Conservation (phyloP, 1,284 basidiomycete species). For the Boletus smithii region DNA sequence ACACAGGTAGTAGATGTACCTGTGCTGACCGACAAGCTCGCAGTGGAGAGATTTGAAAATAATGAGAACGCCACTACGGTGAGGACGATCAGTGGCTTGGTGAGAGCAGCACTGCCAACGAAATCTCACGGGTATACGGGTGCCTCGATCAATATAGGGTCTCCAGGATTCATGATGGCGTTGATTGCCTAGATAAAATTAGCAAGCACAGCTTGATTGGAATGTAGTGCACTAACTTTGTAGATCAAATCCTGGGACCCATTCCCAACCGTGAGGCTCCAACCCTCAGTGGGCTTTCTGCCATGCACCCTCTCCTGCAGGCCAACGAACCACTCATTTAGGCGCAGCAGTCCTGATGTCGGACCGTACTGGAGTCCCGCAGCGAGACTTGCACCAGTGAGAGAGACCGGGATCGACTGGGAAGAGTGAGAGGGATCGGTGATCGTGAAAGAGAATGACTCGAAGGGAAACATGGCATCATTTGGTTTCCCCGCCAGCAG, state of each 20-base stretch:
- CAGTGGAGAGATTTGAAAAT: slow-evolving; percentile 56
- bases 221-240: slow-evolving; percentile 52
- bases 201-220: slow-evolving; percentile 3
- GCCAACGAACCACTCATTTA: slow-evolving; percentile 64
- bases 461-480: slow-evolving; percentile 86
- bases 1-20: not conserved
- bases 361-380: slow-evolving; percentile 76
- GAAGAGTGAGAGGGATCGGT: slow-evolving; percentile 46
- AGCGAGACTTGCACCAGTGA: slow-evolving; percentile 57
- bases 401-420: slow-evolving; percentile 45
- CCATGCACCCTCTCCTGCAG: slow-evolving; percentile 68
- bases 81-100: slow-evolving; percentile 13
- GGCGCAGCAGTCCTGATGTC: slow-evolving; percentile 64
- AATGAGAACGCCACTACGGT: slow-evolving; percentile 60
- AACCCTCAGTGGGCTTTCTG: slow-evolving; percentile 56
- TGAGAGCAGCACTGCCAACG: slow-evolving; percentile 10
- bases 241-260: slow-evolving; percentile 88
- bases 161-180: slow-evolving; percentile 74
- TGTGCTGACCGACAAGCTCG: slow-evolving; percentile 59
- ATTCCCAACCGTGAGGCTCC: slow-evolving; percentile 75
- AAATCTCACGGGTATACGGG: slow-evolving; percentile 77
- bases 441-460: slow-evolving; percentile 60
- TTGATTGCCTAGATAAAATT: slow-evolving; percentile 44
- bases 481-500: slow-evolving; percentile 89
- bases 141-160: slow-evolving; percentile 80